Base-by-base conservation (phyloP, 495 filamentous ascomycete genomes). In the Hypoxylon rickii region DNA sequence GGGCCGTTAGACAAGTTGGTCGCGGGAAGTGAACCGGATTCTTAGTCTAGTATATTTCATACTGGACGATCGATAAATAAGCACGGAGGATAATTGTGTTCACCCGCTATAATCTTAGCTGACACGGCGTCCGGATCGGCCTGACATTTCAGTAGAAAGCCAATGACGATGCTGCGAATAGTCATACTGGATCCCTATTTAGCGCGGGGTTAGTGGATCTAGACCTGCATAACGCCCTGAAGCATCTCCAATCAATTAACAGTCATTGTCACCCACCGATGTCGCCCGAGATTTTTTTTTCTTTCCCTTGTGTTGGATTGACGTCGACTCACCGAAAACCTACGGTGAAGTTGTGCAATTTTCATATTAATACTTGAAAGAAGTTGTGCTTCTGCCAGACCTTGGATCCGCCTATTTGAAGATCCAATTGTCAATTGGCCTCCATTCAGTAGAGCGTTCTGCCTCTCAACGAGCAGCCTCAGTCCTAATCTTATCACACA, bases 251-350 rank as follows among this genome's bases (percentile, higher is more conserved):
- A 62, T 62, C 52, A 62, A 26, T 40, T 40, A 29, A 32, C 16
- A 38, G 47, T 51, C 17, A 43, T 56, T 62, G 52, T 56, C 52
- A 60, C 42, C 22, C 21, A 36, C 52, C 58, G 58, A 62, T 62
- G 48, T 62, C 58, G 58, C 58, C 58, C 52, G 37, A 44, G 7
- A 18, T 15, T 57, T 57, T 57, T 51, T 44, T 36, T 26, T 43
- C 38, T 22, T 50, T 41, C 41, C 41, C 37, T 32, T 18, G 15
- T 29, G 37, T 26, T 19, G 10, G 24, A n/a, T n/a, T 29, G 24
- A 29, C 10, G 24, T 44, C 46, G 36, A 55, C 51, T 55, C 51
- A 61, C 26, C 45, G 45, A 44, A n/a, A 34, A 45, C 29, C 40
- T 43, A 55, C 45, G 40, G 36, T 55, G 34, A 55, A 61, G 42